These are phyloP conservation scores for Lyophyllum semitale DNA, from an alignment of 768 basidiomycete species.

Conservation along the genomic window DNA sequence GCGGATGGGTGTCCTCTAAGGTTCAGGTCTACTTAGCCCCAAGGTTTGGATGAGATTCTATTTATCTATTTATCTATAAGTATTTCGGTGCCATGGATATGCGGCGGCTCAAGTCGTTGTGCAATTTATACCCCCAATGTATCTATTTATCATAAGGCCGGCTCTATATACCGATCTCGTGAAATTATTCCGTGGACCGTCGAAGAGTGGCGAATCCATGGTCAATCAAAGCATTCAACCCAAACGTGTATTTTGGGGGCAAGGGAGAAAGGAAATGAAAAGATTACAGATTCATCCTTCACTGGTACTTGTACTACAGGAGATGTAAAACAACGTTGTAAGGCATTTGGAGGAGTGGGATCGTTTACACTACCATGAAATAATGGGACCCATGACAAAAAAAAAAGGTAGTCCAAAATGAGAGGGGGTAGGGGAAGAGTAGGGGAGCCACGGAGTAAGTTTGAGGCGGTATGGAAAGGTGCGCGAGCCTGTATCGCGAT, in stretches of 20 bases:
- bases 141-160: too few relatives aligned
- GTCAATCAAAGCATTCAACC: neutral
- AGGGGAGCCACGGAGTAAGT: too few relatives aligned
- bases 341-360: neutral
- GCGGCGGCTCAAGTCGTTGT: too few relatives aligned
- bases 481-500: neutral
- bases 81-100: too few relatives aligned
- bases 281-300: neutral
- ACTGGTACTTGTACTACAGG: neutral
- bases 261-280: neutral
- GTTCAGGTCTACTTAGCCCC: neutral
- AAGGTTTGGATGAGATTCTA: neutral
- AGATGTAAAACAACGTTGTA: too few relatives aligned
- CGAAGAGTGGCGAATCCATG: neutral
- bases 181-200: too few relatives aligned
- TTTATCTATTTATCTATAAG: neutral
- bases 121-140: too few relatives aligned
- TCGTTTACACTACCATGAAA: neutral
- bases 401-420: neutral
- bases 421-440: neutral
- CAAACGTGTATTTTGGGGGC: neutral
- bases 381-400: too few relatives aligned
- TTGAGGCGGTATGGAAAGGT: too few relatives aligned
- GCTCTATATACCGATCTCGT: too few relatives aligned
- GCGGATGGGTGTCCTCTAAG: conserved; percentile 13